Conservation (phyloP, 805 yeast species). For the Suhomyces pyralidae region DNA sequence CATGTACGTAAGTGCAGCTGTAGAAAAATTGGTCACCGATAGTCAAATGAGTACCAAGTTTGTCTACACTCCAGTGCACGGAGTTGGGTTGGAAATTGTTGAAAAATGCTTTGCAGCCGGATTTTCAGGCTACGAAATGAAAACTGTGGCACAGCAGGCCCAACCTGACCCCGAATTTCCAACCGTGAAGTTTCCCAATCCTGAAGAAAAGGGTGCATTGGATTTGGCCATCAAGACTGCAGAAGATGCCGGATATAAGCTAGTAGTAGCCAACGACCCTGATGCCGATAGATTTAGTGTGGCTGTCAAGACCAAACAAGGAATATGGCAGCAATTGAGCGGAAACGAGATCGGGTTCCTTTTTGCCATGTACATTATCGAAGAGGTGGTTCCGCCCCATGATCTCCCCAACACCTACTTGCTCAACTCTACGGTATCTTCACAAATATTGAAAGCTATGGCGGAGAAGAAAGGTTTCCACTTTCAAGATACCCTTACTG, state of each 20-base stretch:
- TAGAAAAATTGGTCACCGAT: slow-evolving; percentile 28
- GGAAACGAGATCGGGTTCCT: slow-evolving; percentile 90
- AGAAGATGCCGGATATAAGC: slow-evolving; percentile 40
- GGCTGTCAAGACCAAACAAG: slow-evolving; percentile 51
- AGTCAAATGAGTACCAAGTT: slow-evolving; percentile 39
- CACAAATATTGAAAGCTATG: slow-evolving; percentile 71
- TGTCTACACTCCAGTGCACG: slow-evolving; percentile 94
- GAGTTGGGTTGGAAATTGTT: slow-evolving; percentile 77
- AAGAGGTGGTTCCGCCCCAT: slow-evolving; percentile 22
- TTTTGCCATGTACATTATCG: slow-evolving; percentile 65
- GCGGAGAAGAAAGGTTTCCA: slow-evolving; percentile 60
- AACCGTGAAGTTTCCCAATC: slow-evolving; percentile 89
- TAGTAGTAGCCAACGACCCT: slow-evolving; percentile 90
- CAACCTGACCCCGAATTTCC: slow-evolving; percentile 82
- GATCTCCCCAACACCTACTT: slow-evolving; percentile 46
- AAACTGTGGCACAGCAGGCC: slow-evolving; percentile 61
- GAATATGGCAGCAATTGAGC: slow-evolving; percentile 72
- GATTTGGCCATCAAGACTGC: slow-evolving; percentile 67
- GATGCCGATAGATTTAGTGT: slow-evolving; percentile 94
- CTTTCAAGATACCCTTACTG: slow-evolving; percentile 83
- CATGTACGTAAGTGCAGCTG: slow-evolving; percentile 35
- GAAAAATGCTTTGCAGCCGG: slow-evolving; percentile 32
- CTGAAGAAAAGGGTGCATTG: slow-evolving; percentile 92
- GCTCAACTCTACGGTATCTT: slow-evolving; percentile 88
- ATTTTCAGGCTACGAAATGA: slow-evolving; percentile 33